Evolutionary conservation across 2,329 filamentous ascomycete species (phyloP), one percentile per base, ranked within the genome.

Genomic region (Ilyonectria destructans): DNA sequence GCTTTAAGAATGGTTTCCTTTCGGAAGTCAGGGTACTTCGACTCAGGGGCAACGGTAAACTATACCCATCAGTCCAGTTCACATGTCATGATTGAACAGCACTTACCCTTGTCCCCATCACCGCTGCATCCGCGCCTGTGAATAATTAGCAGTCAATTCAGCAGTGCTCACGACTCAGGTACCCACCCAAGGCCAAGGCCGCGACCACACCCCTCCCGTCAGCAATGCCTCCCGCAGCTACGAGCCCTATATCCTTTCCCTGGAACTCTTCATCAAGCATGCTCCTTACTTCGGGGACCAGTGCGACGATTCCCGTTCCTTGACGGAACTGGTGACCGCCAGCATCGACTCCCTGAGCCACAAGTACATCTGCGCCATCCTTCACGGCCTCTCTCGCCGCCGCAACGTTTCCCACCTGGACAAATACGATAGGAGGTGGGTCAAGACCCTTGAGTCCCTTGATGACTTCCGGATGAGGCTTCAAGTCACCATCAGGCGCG

Each of bases 291-390:
- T 92, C 90, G 0, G 89, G 89, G 43, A 92, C 77, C 4, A 92
- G 78, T 3, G 84, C 82, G 4, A 91, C 77, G 2, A 92, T 79
- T 6, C 89, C 85, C 2, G 86, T 85, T 4, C 87, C 88, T 23
- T 80, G 79, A 0, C 82, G 82, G 51, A 88, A 86, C 69, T 90
- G 89, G 74, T 92, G 90, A 0, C 90, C 90, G 8, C 90, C 90
- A 1, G 90, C 90, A 78, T 92, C 90, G 6, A 84, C 83, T 3
- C 90, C 90, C 77, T 92, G 90, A 6, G 88, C 84, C 7, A 92
- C 88, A 2, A 92, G 73, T 31, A 88, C 88, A 72, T 92, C 89
- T 1, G 87, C 80, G 0, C 85, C 86, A 23, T 85, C 81, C n/a
- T 70, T 55, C 1, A 85, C 81, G 0, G 85, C 86, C 65, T 85